Conservation (phyloP, 1,284 basidiomycete species). For the Ceratobasidium sp. region DNA sequence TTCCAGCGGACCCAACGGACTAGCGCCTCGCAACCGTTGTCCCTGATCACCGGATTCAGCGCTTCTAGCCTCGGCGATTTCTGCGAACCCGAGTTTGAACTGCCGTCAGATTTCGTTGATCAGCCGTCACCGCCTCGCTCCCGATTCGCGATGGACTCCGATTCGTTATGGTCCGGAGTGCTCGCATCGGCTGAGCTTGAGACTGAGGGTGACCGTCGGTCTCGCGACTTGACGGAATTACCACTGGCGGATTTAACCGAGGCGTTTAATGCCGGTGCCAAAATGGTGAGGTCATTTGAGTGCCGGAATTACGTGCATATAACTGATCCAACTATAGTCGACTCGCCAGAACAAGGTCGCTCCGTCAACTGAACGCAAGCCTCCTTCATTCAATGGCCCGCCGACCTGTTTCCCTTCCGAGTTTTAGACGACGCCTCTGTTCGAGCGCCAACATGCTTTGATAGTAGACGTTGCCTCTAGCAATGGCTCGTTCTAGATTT, state of each 20-base stretch:
- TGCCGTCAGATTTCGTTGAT: conserved; percentile 41
- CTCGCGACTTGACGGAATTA: conserved; percentile 46
- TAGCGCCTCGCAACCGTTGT: conserved; percentile 15
- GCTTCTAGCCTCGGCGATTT: conserved; percentile 37
- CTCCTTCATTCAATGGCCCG: conserved; percentile 17
- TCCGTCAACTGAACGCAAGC: conserved; percentile 12
- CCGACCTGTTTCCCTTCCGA: conserved; percentile 9
- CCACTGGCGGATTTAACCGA: conserved; percentile 47
- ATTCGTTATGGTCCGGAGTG: conserved; percentile 7
- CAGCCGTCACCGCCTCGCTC: conserved; percentile 40
- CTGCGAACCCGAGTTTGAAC: conserved; percentile 43
- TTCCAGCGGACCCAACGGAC: no score
- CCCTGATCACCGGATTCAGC: conserved; percentile 45
- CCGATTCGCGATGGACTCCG: neutral
- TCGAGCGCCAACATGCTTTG: conserved; percentile 25
- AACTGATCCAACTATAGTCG: conserved; percentile 7
- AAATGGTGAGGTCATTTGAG: conserved; percentile 24
- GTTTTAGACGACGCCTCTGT: conserved; percentile 3
- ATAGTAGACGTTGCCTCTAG: conserved; percentile 12
- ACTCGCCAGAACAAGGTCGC: conserved; percentile 35
- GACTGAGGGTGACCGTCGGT: conserved; percentile 45
- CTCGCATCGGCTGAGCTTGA: conserved; percentile 7
- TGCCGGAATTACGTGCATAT: neutral
- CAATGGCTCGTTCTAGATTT: conserved; percentile 19
- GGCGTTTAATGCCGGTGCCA: conserved; percentile 44